Conservation (phyloP, 371 early-diverging fungal species). For the Syncephalastrum sp. region DNA sequence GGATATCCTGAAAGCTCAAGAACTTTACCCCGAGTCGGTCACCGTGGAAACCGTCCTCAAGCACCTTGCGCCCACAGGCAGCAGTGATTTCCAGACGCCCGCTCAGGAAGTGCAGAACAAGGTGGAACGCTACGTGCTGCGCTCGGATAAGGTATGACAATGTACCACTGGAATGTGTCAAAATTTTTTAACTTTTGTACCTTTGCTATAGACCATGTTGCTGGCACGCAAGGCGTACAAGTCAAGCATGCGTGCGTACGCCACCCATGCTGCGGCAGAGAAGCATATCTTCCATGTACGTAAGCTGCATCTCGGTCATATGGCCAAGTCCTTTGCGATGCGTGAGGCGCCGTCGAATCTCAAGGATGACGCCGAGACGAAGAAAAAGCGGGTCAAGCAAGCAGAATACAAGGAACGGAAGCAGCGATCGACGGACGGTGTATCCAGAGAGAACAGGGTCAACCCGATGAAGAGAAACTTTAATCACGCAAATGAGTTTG, state of each 20-base stretch:
- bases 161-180: background rate
- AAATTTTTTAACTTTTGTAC: background rate
- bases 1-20: slow-evolving; percentile 69
- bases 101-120: slow-evolving; percentile 67
- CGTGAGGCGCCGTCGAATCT: slow-evolving; percentile 81
- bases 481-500: slow-evolving; percentile 47
- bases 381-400: slow-evolving; percentile 24
- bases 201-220: slow-evolving; percentile 47
- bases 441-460: slow-evolving; percentile 25
- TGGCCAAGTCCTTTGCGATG: slow-evolving; percentile 94
- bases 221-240: slow-evolving; percentile 79
- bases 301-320: slow-evolving; percentile 92
- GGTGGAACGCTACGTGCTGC: slow-evolving; percentile 61
- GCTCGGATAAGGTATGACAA: slow-evolving; percentile 47
- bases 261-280: slow-evolving; percentile 83
- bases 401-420: slow-evolving; percentile 22
- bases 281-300: slow-evolving; percentile 91
- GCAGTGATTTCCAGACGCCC: slow-evolving; percentile 43
- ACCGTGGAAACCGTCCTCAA: slow-evolving; percentile 51
- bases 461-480: slow-evolving; percentile 31
- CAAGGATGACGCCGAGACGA: slow-evolving; percentile 38
- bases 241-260: slow-evolving; percentile 91
- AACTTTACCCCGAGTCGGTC: slow-evolving; percentile 52
- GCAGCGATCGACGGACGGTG: slow-evolving; percentile 44
- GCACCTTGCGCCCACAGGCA: slow-evolving; percentile 30